Base-by-base conservation (phyloP, 805 yeast genomes). In the Ogataea dorogensis region DNA sequence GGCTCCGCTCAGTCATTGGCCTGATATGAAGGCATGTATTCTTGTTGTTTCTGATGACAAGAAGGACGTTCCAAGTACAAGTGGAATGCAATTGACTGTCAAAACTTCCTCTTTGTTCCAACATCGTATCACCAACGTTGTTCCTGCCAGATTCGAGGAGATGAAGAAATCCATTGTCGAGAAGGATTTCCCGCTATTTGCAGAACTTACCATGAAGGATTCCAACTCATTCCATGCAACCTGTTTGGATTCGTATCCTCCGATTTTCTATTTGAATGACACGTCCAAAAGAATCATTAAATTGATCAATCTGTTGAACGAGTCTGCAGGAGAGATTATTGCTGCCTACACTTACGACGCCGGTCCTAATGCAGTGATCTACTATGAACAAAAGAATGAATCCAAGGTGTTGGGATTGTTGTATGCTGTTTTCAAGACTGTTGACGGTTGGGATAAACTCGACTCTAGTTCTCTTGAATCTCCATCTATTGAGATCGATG, bases 271-370 rank as follows among this genome's bases (percentile, higher is more conserved):
- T 63, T 66, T 89, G 65, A 91, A 86, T 58, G 98, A 91, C 59
- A 85, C 93, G 6, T 88, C 96, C 5, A 83, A 84, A 51, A 79
- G 78, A 36, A 76, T 87, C 53, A 82, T 89, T 46, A 84, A 82
- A 50, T 68, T 86, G 33, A 74, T 88, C 31, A 94, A 93, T 61
- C 66, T 71, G 37, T 76, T 93, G 58, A 93, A 93, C 57, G 80
- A 73, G 46, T 48, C 59, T 4, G 79, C 75, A 22, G 86, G 84
- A 34, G 69, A 74, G 53, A 72, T 73, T 9, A 72, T 91, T 37
- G 98, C 96, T 9, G 98, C 98, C 24, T 93, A 93, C 64, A 93
- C 99, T 2, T 93, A 84, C 56, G 99, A 93, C 63, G 99, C 99
- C 20, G 99, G 99, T 58, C 98, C 99, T 63, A 93, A 93, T 64